A percentile compares a stretch with the other conserved stretches of the same genome.
Evolutionary conservation across 1,284 basidiomycete genomes (phyloP).

Genomic region (Pascua sp.): DNA sequence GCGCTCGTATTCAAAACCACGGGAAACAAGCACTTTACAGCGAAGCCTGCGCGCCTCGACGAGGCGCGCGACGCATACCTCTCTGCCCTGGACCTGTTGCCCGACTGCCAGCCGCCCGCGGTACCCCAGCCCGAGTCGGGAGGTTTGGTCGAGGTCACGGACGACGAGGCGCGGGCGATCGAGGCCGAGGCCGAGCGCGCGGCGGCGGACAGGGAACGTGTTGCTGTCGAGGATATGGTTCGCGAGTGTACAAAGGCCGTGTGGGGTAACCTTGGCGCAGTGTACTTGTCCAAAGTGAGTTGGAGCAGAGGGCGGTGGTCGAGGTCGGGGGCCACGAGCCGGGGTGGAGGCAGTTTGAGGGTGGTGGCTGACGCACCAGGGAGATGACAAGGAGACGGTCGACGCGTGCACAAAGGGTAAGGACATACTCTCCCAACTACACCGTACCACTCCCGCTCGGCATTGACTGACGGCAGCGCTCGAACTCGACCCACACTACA

Average conservation of each 20-base stretch:
- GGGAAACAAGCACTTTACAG: conserved; percentile 40
- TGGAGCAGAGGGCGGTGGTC: no score
- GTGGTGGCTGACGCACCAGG: conserved; percentile 50
- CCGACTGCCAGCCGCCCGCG: no score
- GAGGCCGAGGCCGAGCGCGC: conserved; percentile 42
- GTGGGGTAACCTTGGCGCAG: conserved; percentile 45
- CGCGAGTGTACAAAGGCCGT: conserved; percentile 36
- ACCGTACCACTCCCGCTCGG: neutral
- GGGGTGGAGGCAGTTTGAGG: no score
- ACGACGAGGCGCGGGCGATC: conserved; percentile 21
- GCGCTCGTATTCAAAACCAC: conserved; percentile 27
- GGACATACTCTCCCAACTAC: neutral
- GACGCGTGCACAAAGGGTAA: conserved; percentile 49
- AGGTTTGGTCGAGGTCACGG: neutral
- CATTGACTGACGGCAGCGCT: conserved; percentile 59
- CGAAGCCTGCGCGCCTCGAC: conserved; percentile 27
- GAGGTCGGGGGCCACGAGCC: no score
- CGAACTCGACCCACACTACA: conserved; percentile 73
- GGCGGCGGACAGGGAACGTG: conserved; percentile 27
- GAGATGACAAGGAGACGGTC: conserved; percentile 47
- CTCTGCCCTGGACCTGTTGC: conserved; percentile 31
- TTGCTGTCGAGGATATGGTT: conserved; percentile 24
- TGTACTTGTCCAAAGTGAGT: conserved; percentile 30
- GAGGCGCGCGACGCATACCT: conserved; percentile 32
- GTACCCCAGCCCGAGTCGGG: no score